Base-by-base conservation (phyloP, 257 asterid genomes). In the Thymus quinquecostatus region DNA sequence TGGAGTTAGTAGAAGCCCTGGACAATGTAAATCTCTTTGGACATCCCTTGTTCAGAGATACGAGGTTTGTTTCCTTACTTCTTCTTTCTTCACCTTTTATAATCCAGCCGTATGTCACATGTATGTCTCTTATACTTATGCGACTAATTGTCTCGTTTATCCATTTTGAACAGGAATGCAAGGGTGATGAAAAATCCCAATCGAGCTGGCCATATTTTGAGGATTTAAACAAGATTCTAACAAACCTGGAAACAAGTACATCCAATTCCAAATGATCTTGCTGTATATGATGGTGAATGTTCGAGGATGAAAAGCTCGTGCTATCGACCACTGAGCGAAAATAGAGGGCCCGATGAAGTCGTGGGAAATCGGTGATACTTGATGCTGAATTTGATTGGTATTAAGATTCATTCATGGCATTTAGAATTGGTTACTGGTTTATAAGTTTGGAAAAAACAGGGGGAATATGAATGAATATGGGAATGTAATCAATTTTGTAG, bases 11-110 rank as follows among this genome's bases (percentile, higher is more conserved):
- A 79, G 98, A 82, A 92, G 93, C 67, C 87, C 99, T 9, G 96
- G 86, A 29, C 98, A 95, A 72, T 95, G 99, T 82, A 95, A 92
- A 89, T 95, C 95, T 73, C 88, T 92, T 36, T 95, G 99, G 99
- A 79, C 97, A 64, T 95, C 99, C 72, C 86, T 95, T 67, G 88
- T 95, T 80, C 97, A 88, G 81, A 92, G 89, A 87, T 88, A 95
- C 10, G 98, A 89, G 96, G 99, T 89, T 64, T 0, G 89, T 76
- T 75, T 78, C 70, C 1, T 65, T 58, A 30, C 67, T 47, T 45
- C 32, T 1, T 9, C 48, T 9, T 1, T 43, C 48, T 43, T 43
- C 48, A 7, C 48, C 1, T 43, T 43, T 4, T 0, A 36, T 3
- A 36, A 36, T 36, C 40, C 6, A 36, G 40, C 21, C 49, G 21